Conservation (phyloP, 108 stramenopile species). For the Cyclotella choctawhatcheeana region DNA sequence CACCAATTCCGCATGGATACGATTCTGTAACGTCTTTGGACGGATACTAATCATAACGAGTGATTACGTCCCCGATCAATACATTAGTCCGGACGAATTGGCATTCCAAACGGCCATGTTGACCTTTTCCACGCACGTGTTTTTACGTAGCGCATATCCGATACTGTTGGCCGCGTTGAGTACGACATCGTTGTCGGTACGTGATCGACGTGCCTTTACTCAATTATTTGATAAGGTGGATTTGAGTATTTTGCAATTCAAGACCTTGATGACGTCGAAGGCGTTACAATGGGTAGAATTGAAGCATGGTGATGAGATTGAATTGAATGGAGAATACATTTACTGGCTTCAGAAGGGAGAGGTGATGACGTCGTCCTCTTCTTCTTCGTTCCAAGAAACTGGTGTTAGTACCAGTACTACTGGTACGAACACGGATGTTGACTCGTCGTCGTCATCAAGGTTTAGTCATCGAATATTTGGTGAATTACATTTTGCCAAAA, state of each 20-base stretch:
- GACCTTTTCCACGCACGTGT: slow-evolving; percentile 24
- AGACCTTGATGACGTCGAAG: slow-evolving; percentile 38
- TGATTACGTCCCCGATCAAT: slow-evolving; percentile 45
- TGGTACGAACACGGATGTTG: background rate
- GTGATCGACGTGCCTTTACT: slow-evolving; percentile 44
- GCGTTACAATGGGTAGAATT: slow-evolving; percentile 42
- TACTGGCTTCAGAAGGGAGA: slow-evolving; percentile 46
- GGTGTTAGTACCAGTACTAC: background rate
- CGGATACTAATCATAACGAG: slow-evolving; percentile 33
- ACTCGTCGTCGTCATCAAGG: too few species aligned
- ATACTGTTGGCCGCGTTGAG: slow-evolving; percentile 13
- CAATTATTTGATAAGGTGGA: slow-evolving; percentile 35
- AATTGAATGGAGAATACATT: slow-evolving; percentile 31
- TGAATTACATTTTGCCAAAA: slow-evolving; percentile 42
- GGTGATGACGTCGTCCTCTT: too few species aligned
- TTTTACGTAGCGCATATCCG: slow-evolving; percentile 34
- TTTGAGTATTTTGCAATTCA: slow-evolving; percentile 48
- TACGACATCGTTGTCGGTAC: slow-evolving; percentile 19
- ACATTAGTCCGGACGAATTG: slow-evolving; percentile 42
- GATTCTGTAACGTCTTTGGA: slow-evolving; percentile 42
- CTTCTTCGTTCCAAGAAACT: background rate
- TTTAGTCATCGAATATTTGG: slow-evolving; percentile 47
- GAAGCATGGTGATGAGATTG: slow-evolving; percentile 11
- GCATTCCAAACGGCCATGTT: slow-evolving; percentile 45
- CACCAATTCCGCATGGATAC: slow-evolving; percentile 39